Evolutionary conservation across 2,329 filamentous ascomycete genomes (phyloP), one percentile per base, ranked within the genome.

Genomic region (Blastomyces parvus): DNA sequence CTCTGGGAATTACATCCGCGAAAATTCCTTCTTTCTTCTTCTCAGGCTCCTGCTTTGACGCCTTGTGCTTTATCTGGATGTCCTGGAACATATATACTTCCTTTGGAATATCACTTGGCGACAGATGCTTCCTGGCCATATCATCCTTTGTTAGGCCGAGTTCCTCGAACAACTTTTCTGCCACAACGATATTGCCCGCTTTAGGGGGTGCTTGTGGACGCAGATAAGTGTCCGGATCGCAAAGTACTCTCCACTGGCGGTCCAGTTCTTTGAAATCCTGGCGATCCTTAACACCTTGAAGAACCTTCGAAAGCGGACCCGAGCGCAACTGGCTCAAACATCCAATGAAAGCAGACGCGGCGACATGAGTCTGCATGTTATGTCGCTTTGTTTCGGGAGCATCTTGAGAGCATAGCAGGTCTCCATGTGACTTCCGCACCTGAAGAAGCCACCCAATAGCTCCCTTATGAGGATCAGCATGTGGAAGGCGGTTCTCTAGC

Each of bases 111-210:
- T 59, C 36, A 30, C 25, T 9, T 11, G 7, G n/a, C 2, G 22
- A 22, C 13, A 59, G 13, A 30, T 59, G 44, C 40, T 30, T 59
- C 17, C 56, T 40, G 6, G 30, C 19, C 36, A 59, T 40, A 38
- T 59, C 56, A 44, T 19, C 38, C 38, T 59, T 59, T 11, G 36
- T 59, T 13, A 59, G 56, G 13, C 56, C 56, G 14, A 59, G 40
- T 42, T 59, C 56, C 56, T 40, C 56, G 56, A 59, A 59, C 3
- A 59, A 38, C 25, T 59, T 59, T 38, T 59, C 56, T 2, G 56
- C 56, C 7, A 44, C 56, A 5, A 22, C 13, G 36, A 59, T 59
- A 25, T 59, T 59, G 13, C 56, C 56, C 56, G 36, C 56, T 38
- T 40, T 59, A 11, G 56, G 56, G 14, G 38, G 36, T 19, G 25